Percentiles rank a stretch among this genome's conserved stretches.
phyloP scores from a whole-genome alignment of 2,329 filamentous ascomycete genomes.

The Knoxdaviesia proteae region DNA sequence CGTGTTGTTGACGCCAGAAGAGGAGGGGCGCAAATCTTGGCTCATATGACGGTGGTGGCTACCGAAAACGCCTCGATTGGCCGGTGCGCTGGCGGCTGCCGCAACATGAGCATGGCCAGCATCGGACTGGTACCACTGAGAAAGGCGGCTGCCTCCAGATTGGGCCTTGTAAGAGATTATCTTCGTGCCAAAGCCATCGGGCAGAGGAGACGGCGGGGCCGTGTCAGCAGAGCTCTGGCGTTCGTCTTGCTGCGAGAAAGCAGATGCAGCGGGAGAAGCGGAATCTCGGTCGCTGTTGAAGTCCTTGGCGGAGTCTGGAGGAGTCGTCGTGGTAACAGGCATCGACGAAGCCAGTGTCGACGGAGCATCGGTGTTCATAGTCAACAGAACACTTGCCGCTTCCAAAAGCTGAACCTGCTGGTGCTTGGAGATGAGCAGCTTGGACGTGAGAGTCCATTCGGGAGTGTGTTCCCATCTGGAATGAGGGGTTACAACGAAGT shows the following conservation, averaged over 20 bases:
- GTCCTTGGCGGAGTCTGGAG: conserved; percentile 44
- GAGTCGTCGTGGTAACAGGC: conserved; percentile 26
- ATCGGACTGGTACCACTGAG: conserved; percentile 61
- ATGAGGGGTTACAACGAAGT: not conserved
- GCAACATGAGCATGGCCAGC: not conserved
- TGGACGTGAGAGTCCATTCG: conserved; percentile 92
- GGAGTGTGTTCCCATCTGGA: conserved; percentile 97
- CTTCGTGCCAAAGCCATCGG: conserved; percentile 36
- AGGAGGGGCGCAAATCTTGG: conserved; percentile 55
- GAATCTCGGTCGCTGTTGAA: conserved; percentile 66
- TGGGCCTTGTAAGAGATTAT: conserved; percentile 23
- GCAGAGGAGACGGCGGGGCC: conserved; percentile 61
- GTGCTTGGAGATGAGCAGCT: conserved; percentile 96
- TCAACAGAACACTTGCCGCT: conserved; percentile 84
- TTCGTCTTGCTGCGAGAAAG: conserved; percentile 58
- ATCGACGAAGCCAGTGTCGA: conserved; percentile 16
- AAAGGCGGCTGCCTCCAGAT: conserved; percentile 15
- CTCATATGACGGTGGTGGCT: conserved; percentile 51
- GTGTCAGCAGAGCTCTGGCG: conserved; percentile 75
- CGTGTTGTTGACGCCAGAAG: conserved; percentile 53
- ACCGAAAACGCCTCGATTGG: conserved; percentile 9
- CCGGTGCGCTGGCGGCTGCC: no score
- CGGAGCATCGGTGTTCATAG: conserved; percentile 46
- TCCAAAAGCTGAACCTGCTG: conserved; percentile 96
- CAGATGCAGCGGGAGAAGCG: conserved; percentile 60